A percentile compares a stretch with the other conserved stretches of the same genome.
These are phyloP conservation scores for Chionographis japonica DNA, from an alignment of 106 monocot species.

Conservation along the genomic window DNA sequence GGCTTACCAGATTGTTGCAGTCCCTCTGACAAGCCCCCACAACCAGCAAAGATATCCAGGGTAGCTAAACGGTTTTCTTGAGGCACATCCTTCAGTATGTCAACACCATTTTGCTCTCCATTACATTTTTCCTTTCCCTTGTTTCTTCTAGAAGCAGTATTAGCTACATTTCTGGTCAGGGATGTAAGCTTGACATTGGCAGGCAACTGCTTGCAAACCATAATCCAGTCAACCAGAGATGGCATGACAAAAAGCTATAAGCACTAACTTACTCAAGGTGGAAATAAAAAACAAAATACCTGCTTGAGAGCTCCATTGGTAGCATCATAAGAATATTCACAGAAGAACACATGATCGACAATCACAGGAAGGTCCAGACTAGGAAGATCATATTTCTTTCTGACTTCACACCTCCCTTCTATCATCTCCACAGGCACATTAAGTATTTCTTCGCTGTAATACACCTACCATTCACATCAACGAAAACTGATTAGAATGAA, in stretches of 20 bases:
- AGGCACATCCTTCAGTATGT: conserved; percentile 26
- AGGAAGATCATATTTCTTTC: conserved; percentile 58
- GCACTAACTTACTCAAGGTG: not conserved
- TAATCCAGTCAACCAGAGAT: conserved; percentile 8
- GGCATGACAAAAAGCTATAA: not conserved
- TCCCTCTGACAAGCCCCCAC: conserved; percentile 96
- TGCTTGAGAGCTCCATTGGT: conserved; percentile 73
- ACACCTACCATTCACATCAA: conserved; percentile 42
- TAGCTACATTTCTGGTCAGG: conserved; percentile 11
- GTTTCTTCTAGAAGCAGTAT: conserved; percentile 32
- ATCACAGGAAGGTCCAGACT: conserved; percentile 54
- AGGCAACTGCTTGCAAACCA: conserved; percentile 51
- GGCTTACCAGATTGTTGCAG: conserved; percentile 74
- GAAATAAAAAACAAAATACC: conserved; percentile 34
- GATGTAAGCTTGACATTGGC: conserved; percentile 52
- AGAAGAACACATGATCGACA: conserved; percentile 80
- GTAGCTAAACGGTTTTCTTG: conserved; percentile 65
- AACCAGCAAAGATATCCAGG: conserved; percentile 99
- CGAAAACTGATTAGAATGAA: conserved; percentile 6
- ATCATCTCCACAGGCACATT: conserved; percentile 62
- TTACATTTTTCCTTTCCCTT: conserved; percentile 85
- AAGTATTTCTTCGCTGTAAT: conserved; percentile 72
- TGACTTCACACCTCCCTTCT: conserved; percentile 80
- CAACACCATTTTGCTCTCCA: conserved; percentile 29
- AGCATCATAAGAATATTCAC: conserved; percentile 77